Evolutionary conservation across 2,329 filamentous ascomycete species (phyloP).

Genomic region (Akanthomyces uredinophilus): DNA sequence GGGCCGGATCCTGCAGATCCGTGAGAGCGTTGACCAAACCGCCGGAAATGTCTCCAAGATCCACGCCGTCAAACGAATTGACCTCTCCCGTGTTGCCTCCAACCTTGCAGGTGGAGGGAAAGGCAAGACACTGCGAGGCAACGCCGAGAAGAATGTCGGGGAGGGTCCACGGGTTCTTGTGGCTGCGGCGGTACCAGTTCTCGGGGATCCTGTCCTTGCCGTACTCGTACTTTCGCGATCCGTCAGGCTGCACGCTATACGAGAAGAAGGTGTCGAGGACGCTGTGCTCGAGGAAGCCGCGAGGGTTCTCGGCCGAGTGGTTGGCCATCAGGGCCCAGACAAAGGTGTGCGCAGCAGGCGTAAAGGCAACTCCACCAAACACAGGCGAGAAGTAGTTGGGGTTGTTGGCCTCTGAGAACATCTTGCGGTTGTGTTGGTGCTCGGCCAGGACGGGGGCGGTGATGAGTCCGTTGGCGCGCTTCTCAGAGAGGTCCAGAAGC

Average conservation of each 20-base stretch:
- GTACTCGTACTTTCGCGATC: slow-evolving; percentile 32
- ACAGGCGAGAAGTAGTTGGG: slow-evolving; percentile 5
- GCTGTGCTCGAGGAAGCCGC: slow-evolving; percentile 24
- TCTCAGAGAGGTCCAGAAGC: background rate
- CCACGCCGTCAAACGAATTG: slow-evolving; percentile 45
- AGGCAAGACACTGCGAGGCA: slow-evolving; percentile 30
- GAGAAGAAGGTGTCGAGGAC: slow-evolving; percentile 41
- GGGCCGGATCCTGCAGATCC: slow-evolving; percentile 40
- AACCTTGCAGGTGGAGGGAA: slow-evolving; percentile 40
- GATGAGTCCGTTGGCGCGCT: background rate
- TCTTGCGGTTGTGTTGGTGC: background rate
- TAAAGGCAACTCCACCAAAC: background rate
- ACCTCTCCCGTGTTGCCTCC: slow-evolving; percentile 48
- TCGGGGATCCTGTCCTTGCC: slow-evolving; percentile 48
- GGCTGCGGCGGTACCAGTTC: slow-evolving; percentile 45
- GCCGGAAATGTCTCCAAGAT: slow-evolving; percentile 37
- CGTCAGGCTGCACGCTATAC: slow-evolving; percentile 29
- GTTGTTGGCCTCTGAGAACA: slow-evolving; percentile 2
- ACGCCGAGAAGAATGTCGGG: slow-evolving; percentile 37
- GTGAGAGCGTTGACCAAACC: slow-evolving; percentile 38
- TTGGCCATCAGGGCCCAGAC: slow-evolving; percentile 3
- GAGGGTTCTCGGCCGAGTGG: slow-evolving; percentile 2
- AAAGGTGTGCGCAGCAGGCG: slow-evolving; percentile 6
- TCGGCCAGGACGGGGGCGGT: background rate
- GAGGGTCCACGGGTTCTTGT: slow-evolving; percentile 38